Evolutionary conservation across 306 rosid genomes (phyloP), one percentile per base, ranked within the genome.

Genomic region (Cicer pinnatifidum): DNA sequence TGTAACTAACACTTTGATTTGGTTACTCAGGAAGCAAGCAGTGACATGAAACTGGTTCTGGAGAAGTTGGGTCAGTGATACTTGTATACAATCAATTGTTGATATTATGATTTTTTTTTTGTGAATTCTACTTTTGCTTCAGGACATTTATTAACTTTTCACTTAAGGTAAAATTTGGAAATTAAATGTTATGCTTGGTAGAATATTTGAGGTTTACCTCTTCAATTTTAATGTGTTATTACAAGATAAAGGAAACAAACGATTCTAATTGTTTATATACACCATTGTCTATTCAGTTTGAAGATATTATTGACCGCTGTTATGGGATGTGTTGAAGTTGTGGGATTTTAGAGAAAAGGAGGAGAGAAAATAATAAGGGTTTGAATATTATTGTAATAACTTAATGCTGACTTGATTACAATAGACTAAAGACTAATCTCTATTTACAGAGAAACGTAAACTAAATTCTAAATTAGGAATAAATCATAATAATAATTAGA

Each of bases 51-150:
- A 66, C 78, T 75, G 20, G 83, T 84, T 71, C 33, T 81, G 74
- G 82, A 81, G 74, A 81, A 73, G 73, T 67, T 84, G 73, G 88
- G 88, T 84, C 61, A 60, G 88, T 74, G 53, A 19, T 72, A 7
- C 68, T 77, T 77, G 62, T 56, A 47, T 56, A 39, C 52, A 12
- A 38, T 40, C 20, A 46, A 6, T 44, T 4, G 20, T 57, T 61
- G 4, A 28, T 28, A 1, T 46, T 11, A 8, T 68, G 50, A 28
- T 3, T 28, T 28, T 28, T 28, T 23, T 28, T 43, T 74, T 75
- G 54, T 57, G 41, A 12, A 10, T 45, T 69, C n/a, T 57, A 15
- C 44, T 54, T 52, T 38, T 72, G 17, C 15, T 46, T 48, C 45
- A 61, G 62, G 9, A 43, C 51, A 51, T 16, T 33, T 62, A 62